Evolutionary conservation across 1,284 basidiomycete species (phyloP).

Genomic region (Malassezia arunalokei): DNA sequence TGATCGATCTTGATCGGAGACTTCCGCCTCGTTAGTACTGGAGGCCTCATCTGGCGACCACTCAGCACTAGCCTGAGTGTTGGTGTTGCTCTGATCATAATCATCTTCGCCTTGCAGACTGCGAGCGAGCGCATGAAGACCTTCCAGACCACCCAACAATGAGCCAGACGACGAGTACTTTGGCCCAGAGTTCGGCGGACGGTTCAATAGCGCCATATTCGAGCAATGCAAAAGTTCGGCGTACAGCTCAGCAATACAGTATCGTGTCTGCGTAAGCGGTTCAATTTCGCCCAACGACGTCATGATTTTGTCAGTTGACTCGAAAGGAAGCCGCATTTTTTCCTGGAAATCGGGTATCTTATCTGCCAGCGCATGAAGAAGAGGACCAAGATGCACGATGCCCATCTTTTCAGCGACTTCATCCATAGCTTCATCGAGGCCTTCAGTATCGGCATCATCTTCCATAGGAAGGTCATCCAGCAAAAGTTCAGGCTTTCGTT

Average conservation of each 20-base stretch:
- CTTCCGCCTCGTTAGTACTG: not conserved
- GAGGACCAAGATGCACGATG: conserved; percentile 77
- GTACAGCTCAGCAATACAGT: conserved; percentile 92
- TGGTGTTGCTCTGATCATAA: conserved; percentile 11
- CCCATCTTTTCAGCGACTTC: conserved; percentile 82
- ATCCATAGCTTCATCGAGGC: conserved; percentile 65
- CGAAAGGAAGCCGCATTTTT: conserved; percentile 62
- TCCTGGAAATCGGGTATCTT: conserved; percentile 61
- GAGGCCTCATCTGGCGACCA: not conserved
- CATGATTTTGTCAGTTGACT: conserved; percentile 53
- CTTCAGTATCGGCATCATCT: conserved; percentile 42
- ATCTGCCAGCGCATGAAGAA: conserved; percentile 67
- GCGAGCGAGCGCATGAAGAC: conserved; percentile 38
- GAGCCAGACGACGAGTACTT: conserved; percentile 37
- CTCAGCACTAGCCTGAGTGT: not conserved
- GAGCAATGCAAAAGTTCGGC: conserved; percentile 95
- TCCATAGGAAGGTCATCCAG: conserved; percentile 14
- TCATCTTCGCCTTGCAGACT: conserved; percentile 35
- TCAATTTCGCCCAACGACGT: conserved; percentile 48
- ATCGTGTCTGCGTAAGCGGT: conserved; percentile 86
- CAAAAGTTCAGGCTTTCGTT: conserved; percentile 18
- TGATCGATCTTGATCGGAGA: not conserved
- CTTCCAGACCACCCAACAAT: conserved; percentile 42
- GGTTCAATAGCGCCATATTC: conserved; percentile 91
- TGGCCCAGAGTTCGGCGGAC: conserved; percentile 47